Base-by-base conservation (phyloP, 1,284 basidiomycete species). In the Lignosus rhinocerotis region DNA sequence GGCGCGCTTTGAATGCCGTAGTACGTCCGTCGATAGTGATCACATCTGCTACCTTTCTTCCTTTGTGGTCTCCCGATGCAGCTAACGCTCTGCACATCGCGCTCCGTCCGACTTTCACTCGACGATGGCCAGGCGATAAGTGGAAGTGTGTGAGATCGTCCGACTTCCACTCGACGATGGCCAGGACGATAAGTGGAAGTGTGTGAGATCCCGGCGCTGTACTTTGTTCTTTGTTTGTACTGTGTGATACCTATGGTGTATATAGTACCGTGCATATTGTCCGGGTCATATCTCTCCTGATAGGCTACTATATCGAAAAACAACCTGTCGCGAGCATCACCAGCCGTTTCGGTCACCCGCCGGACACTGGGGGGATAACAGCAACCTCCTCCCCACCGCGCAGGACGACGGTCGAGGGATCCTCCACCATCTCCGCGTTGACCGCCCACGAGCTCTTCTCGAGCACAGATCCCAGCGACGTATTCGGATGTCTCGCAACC, bases 361-460 rank as follows among this genome's bases (percentile, higher is more conserved):
- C 92, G 54, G 88, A 91, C 0, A 93, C 91, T 6, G 90, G 92
- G 64, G 88, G 90, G 48, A 94, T 93, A 33, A 92, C 79, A 19
- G 87, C 90, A 4, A 93, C 83, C 66, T 90, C 87, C 70, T 93
- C 89, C 12, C 90, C 90, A 9, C 88, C 88, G 41, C 73, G 78
- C 45, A 93, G 70, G 12, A 76, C 56, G n/a, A 81, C 73, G 9
- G 71, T 66, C 11, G 76, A 73, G 2, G 79, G 77, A 59, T 86
- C 79, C n/a, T 87, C 84, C 11, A 92, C 81, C 87, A 92, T 90
- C 71, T 90, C 90, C 53, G 82, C 87, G 67, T 92, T 77, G 4
- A 93, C 87, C 68, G 88, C 90, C 90, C 90, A 92, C 67, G 81
- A 81, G 65, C 86, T 88, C 41, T 75, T 73, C 54, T 78, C 70